These are phyloP conservation scores for Hyphodiscus hymeniophilus DNA, from an alignment of 495 filamentous ascomycete species.

Conservation along the genomic window DNA sequence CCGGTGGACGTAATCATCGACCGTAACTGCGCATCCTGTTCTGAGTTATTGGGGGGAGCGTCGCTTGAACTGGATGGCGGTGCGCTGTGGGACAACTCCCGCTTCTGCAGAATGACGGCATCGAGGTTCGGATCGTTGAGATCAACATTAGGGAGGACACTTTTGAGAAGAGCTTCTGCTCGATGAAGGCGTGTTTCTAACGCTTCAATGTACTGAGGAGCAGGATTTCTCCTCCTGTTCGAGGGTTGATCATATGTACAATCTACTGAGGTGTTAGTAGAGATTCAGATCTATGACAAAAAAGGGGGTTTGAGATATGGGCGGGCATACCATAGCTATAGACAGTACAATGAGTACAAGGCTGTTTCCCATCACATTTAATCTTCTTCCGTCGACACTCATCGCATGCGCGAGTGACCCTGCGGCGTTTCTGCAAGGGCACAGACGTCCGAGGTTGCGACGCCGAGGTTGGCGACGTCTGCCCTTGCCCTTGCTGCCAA, in stretches of 20 bases:
- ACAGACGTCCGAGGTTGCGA: conserved; percentile 11
- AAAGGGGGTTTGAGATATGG: not conserved
- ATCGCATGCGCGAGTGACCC: conserved; percentile 89
- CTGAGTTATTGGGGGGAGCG: conserved; percentile 1
- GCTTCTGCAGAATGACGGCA: conserved; percentile 48
- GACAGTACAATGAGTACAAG: conserved; percentile 94
- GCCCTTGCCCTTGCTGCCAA: conserved; percentile 11
- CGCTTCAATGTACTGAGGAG: conserved; percentile 90
- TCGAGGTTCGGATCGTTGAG: conserved; percentile 77
- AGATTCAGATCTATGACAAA: not conserved
- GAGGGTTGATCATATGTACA: conserved; percentile 98
- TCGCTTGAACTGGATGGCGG: not conserved
- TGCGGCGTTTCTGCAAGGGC: conserved; percentile 77
- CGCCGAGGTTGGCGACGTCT: conserved; percentile 12
- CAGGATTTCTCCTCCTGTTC: conserved; percentile 87
- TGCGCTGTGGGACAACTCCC: conserved; percentile 1
- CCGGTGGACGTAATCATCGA: conserved; percentile 94
- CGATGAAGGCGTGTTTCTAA: conserved; percentile 78
- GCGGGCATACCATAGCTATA: conserved; percentile 88
- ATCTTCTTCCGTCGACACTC: conserved; percentile 98
- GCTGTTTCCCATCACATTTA: conserved; percentile 56
- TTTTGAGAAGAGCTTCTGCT: conserved; percentile 70
- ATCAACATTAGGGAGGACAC: conserved; percentile 78
- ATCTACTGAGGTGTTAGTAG: conserved; percentile 42
- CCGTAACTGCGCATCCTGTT: conserved; percentile 73